Base-by-base conservation (phyloP, 257 asterid species). In the Fraxinus quadrangulata region DNA sequence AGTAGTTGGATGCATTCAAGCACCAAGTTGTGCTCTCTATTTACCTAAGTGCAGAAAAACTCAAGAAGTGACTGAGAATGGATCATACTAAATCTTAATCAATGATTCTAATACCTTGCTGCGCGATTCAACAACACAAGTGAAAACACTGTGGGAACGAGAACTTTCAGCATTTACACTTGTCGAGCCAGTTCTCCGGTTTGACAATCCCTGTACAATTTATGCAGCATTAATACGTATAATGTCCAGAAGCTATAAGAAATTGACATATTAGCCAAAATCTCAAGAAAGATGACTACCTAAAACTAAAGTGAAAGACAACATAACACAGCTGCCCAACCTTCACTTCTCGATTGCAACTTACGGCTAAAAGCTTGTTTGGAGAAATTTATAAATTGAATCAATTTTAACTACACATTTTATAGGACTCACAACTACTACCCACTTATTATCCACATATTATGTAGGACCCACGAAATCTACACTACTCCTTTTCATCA, bases 41-140 rank as follows among this genome's bases (percentile, higher is more conserved):
- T 76, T 70, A 67, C 59, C 86, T 80, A 77, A 31, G 37, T 30
- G 33, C 74, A 66, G 28, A 79, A 12, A 24, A 47, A 81, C 67
- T 56, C n/a, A 76, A 65, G 4, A 56, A 72, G 67, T 7, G 28
- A 71, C 31, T 36, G n/a, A 72, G 36, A 72, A 7, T 39, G 63
- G 12, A 66, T 67, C 13, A 68, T 33, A 56, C 30, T 37, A 16
- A 49, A 65, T 77, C 16, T 26, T 23, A 45, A 51, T 70, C 61
- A 75, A 51, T 71, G 75, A 74, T 73, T 36, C 28, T 30, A 76
- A 80, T 90, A 96, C 99, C 98, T 96, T 96, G 91, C 89, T 80
- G 69, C 97, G 97, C 49, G 99, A 96, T 88, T 96, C 98, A 80
- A 96, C 95, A 83, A 96, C 91, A 86, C 98, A 96, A 23, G 99